These are phyloP conservation scores for Neurospora pannonica DNA, from an alignment of 495 filamentous ascomycete species.

Conservation along the genomic window DNA sequence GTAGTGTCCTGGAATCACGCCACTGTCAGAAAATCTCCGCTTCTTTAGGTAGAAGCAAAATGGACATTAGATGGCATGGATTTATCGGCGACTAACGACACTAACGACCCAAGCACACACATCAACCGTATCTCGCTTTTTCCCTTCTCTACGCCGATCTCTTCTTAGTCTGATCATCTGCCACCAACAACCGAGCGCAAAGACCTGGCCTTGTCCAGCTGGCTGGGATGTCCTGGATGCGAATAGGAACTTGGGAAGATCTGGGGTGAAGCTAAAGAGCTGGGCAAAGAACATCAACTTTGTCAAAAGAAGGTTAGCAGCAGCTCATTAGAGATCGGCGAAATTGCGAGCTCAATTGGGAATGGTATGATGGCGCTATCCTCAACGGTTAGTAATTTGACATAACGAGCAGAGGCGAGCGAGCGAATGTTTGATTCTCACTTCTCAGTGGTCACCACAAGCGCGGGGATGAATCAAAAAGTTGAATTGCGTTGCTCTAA, in stretches of 20 bases:
- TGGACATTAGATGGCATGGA: background rate
- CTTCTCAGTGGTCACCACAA: background rate
- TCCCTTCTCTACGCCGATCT: background rate
- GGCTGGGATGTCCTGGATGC: background rate
- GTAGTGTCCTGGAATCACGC: background rate
- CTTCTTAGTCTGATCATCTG: background rate
- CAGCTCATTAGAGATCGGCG: background rate
- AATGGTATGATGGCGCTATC: background rate
- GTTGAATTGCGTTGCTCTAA: background rate
- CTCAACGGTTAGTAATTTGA: background rate
- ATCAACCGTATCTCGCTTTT: background rate
- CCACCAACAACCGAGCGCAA: background rate
- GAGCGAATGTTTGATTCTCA: background rate
- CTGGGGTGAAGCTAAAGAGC: background rate
- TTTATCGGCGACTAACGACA: background rate
- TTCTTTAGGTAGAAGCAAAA: background rate
- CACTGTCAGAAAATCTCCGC: background rate
- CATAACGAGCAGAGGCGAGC: background rate
- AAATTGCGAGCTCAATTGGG: background rate
- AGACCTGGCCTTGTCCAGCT: background rate
- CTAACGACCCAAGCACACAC: background rate
- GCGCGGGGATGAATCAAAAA: background rate
- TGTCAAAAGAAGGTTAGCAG: background rate
- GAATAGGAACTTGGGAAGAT: background rate
- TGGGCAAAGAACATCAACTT: background rate